Percentiles rank a stretch among this genome's conserved stretches.
Evolutionary conservation across 1,139 yeast genomes (phyloP).

Genomic region (Pneumocystis murina): DNA sequence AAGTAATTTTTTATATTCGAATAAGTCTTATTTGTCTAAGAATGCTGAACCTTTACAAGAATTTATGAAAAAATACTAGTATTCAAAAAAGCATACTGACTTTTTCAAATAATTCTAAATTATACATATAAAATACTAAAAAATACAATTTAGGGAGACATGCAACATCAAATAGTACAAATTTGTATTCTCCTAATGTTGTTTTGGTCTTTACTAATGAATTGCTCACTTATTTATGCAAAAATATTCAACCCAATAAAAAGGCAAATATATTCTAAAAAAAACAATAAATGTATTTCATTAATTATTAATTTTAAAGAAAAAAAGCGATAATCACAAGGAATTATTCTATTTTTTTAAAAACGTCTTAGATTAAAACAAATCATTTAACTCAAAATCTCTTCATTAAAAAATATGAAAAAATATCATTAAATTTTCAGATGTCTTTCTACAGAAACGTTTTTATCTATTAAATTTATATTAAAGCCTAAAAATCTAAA

Average conservation of each 20-base stretch:
- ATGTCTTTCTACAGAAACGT: background rate
- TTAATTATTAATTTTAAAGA: background rate
- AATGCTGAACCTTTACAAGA: background rate
- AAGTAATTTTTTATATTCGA: background rate
- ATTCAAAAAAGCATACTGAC: background rate
- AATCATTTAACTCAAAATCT: too few species aligned
- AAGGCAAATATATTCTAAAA: background rate
- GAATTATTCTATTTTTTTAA: background rate
- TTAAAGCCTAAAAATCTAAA: background rate
- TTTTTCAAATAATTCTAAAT: background rate
- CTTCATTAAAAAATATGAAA: background rate
- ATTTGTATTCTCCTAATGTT: too few species aligned
- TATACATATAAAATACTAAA: background rate
- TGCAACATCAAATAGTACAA: too few species aligned
- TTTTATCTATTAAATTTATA: background rate
- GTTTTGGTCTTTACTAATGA: too few species aligned
- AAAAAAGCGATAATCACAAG: background rate
- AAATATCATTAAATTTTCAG: background rate
- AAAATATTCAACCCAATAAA: background rate
- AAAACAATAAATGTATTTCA: background rate
- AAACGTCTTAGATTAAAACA: too few species aligned
- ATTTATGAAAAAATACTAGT: background rate
- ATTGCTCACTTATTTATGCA: background rate
- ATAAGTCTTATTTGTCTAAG: background rate
- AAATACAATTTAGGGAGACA: background rate